These are phyloP conservation scores for Monosporascus sp. DNA, from an alignment of 2,329 filamentous ascomycete genomes.

Conservation along the genomic window DNA sequence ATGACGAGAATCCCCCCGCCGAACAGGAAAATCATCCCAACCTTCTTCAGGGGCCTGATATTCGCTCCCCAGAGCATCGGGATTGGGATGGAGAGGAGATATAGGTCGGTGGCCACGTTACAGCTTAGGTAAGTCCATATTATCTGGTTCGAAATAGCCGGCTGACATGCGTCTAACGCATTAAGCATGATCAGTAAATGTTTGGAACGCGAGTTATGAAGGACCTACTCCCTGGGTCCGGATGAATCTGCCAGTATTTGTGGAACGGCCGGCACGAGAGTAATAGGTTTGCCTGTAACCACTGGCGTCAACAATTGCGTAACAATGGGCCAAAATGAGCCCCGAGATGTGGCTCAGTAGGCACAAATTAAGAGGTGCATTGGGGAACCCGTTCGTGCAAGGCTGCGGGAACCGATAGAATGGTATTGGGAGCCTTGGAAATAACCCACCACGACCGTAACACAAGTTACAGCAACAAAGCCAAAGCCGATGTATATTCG, in stretches of 20 bases:
- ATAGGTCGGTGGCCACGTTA: constrained; percentile 53
- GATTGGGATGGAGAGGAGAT: constrained; percentile 54
- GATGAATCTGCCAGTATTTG: constrained; percentile 50
- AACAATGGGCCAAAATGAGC: too few relatives aligned
- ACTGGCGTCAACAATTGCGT: too few relatives aligned
- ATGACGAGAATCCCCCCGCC: constrained; percentile 36
- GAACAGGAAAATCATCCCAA: constrained; percentile 31
- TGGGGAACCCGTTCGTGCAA: too few relatives aligned
- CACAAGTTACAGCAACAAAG: constrained; percentile 38
- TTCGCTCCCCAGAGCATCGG: constrained; percentile 42
- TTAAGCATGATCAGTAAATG: too few relatives aligned
- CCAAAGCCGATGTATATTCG: constrained; percentile 42
- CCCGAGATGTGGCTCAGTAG: too few relatives aligned
- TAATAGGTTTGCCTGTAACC: constrained; percentile 33
- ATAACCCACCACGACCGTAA: constrained; percentile 31
- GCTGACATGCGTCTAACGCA: constrained; percentile 36
- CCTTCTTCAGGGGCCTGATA: constrained; percentile 31
- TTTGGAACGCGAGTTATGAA: not conserved
- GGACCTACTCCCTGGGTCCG: constrained; percentile 45
- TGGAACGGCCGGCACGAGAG: constrained; percentile 41
- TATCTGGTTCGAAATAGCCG: constrained; percentile 40
- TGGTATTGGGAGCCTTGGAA: not conserved
- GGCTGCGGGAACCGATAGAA: not conserved
- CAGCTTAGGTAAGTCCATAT: constrained; percentile 43
- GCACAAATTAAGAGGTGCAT: too few relatives aligned